Conservation (phyloP, 164 flowering plant species). For the Liriodendron chinense region DNA sequence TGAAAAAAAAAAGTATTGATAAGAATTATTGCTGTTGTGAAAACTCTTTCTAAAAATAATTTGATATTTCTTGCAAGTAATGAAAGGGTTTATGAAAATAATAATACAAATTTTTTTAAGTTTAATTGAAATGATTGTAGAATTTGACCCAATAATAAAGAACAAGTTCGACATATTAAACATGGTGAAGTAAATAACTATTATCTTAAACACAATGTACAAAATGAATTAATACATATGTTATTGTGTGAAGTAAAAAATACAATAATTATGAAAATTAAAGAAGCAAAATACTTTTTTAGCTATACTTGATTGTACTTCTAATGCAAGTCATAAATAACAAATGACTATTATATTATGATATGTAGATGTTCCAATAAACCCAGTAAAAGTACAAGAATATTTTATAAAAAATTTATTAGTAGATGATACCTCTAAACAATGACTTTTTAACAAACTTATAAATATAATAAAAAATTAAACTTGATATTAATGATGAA, state of each 20-base stretch:
- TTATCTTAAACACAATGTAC: background rate
- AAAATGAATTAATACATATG: background rate
- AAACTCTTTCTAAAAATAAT: background rate
- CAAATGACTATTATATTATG: background rate
- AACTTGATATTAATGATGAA: background rate
- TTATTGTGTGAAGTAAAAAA: background rate
- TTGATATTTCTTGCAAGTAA: background rate
- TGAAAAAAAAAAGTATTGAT: background rate
- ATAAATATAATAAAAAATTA: no score
- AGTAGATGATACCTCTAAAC: background rate
- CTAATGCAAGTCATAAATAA: background rate
- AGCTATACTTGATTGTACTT: background rate
- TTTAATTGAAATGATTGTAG: constrained; percentile 5
- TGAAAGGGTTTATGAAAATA: background rate
- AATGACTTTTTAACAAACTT: background rate
- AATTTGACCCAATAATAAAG: constrained; percentile 3
- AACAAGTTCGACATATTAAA: background rate
- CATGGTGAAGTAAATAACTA: background rate
- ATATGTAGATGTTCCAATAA: constrained; percentile 3
- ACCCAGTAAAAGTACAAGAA: background rate
- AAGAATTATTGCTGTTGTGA: background rate
- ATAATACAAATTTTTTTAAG: background rate
- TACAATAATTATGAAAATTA: constrained; percentile 1
- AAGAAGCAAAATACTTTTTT: background rate
- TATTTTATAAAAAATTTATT: background rate